Evolutionary conservation across 2,329 filamentous ascomycete genomes (phyloP).

Genomic region (Sclerotinia sclerotiorum): DNA sequence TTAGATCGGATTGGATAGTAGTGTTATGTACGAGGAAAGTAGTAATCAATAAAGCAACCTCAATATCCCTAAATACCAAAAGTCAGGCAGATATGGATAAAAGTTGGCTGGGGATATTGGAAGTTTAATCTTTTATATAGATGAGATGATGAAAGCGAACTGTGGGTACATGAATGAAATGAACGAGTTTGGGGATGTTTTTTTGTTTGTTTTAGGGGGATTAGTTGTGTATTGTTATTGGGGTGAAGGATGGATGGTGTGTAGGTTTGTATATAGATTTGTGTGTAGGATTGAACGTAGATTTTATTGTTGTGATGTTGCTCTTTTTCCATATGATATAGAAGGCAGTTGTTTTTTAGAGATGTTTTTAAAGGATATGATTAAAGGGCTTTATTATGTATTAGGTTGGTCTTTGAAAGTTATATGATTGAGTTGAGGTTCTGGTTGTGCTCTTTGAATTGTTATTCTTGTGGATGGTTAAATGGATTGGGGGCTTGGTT

Average conservation of each 20-base stretch:
- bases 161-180: constrained; percentile 11
- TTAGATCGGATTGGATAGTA: too few relatives aligned
- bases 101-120: background rate
- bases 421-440: background rate
- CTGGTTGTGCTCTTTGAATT: background rate
- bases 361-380: background rate
- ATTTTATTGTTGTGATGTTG: too few relatives aligned
- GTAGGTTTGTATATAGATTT: background rate
- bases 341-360: background rate
- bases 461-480: too few relatives aligned
- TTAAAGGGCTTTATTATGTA: background rate
- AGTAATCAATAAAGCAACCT: background rate
- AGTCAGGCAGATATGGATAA: background rate
- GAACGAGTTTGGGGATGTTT: background rate
- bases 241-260: background rate
- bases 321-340: background rate
- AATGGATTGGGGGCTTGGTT: background rate
- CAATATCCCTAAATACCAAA: background rate
- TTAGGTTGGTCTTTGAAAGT: background rate
- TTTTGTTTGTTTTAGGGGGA: background rate
- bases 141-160: constrained; percentile 14
- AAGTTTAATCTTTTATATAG: background rate
- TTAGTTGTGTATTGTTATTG: background rate
- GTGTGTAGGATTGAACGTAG: too few relatives aligned
- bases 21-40: too few relatives aligned